These are phyloP conservation scores for Byssothecium circinans DNA, from an alignment of 2,329 filamentous ascomycete genomes.

Conservation along the genomic window DNA sequence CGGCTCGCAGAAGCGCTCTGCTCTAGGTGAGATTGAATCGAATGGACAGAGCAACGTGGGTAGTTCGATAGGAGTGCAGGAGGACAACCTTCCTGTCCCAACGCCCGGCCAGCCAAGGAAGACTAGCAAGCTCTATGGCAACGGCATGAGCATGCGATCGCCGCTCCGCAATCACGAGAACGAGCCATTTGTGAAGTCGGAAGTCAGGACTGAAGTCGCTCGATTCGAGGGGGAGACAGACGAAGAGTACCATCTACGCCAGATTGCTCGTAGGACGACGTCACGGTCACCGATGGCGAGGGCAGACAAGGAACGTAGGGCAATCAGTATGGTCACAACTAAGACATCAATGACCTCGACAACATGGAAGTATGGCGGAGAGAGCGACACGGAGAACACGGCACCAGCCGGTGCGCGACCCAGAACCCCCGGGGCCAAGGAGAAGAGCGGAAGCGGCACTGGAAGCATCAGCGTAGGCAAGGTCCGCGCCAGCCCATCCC, in stretches of 20 bases:
- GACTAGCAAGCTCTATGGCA: slow-evolving; percentile 75
- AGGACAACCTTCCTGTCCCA: slow-evolving; percentile 91
- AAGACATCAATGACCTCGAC: slow-evolving; percentile 40
- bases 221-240: slow-evolving; percentile 69
- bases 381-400: slow-evolving; percentile 53
- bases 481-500: slow-evolving; percentile 46
- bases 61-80: slow-evolving; percentile 65
- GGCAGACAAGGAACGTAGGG: slow-evolving; percentile 66
- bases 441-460: slow-evolving; percentile 39
- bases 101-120: slow-evolving; percentile 96
- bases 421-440: slow-evolving; percentile 47
- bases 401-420: slow-evolving; percentile 40
- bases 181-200: slow-evolving; percentile 55
- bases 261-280: slow-evolving; percentile 59
- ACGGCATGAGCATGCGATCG: slow-evolving; percentile 32
- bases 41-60: slow-evolving; percentile 60
- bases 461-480: slow-evolving; percentile 51
- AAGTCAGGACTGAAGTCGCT: slow-evolving; percentile 61
- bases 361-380: slow-evolving; percentile 41
- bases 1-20: slow-evolving; percentile 73
- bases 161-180: slow-evolving; percentile 51
- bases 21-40: slow-evolving; percentile 90
- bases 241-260: slow-evolving; percentile 78
- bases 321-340: slow-evolving; percentile 70
- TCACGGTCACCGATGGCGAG: slow-evolving; percentile 61